Evolutionary conservation across 2,329 filamentous ascomycete species (phyloP).

Genomic region (Beauveria rudraprayagi): DNA sequence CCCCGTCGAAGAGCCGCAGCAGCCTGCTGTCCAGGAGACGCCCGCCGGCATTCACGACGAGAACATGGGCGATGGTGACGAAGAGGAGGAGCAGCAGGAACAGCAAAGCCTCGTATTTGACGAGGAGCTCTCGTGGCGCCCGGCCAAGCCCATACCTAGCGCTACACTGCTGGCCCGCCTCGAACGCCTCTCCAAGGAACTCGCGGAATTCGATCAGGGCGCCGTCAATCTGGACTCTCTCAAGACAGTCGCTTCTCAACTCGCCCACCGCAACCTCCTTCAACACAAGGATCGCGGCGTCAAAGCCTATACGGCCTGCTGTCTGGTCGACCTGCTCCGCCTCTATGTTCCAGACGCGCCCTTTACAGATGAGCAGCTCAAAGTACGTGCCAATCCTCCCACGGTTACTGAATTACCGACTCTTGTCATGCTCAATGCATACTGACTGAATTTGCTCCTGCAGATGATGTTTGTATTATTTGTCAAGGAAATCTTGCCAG

Average conservation of each 20-base stretch:
- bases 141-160: slow-evolving; percentile 80
- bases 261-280: slow-evolving; percentile 73
- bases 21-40: slow-evolving; percentile 15
- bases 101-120: slow-evolving; percentile 61
- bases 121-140: slow-evolving; percentile 81
- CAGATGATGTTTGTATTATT: slow-evolving; percentile 92
- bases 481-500: slow-evolving; percentile 72
- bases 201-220: slow-evolving; percentile 81
- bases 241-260: slow-evolving; percentile 71
- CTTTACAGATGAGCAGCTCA: slow-evolving; percentile 82
- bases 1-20: slow-evolving; percentile 7
- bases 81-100: slow-evolving; percentile 20
- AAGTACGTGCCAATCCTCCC: slow-evolving; percentile 38
- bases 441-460: slow-evolving; percentile 15
- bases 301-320: slow-evolving; percentile 79
- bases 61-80: slow-evolving; percentile 17
- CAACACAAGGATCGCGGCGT: slow-evolving; percentile 92
- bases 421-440: not conserved
- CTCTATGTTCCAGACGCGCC: slow-evolving; percentile 92
- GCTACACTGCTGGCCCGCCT: slow-evolving; percentile 75
- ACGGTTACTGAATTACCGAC: not conserved
- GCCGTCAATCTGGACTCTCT: slow-evolving; percentile 77
- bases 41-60: slow-evolving; percentile 10
- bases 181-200: slow-evolving; percentile 71
- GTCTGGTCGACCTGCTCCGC: slow-evolving; percentile 85